These are phyloP conservation scores for Trypanosomatidae sp. DNA, from an alignment of 208 protist genomes.

Conservation along the genomic window DNA sequence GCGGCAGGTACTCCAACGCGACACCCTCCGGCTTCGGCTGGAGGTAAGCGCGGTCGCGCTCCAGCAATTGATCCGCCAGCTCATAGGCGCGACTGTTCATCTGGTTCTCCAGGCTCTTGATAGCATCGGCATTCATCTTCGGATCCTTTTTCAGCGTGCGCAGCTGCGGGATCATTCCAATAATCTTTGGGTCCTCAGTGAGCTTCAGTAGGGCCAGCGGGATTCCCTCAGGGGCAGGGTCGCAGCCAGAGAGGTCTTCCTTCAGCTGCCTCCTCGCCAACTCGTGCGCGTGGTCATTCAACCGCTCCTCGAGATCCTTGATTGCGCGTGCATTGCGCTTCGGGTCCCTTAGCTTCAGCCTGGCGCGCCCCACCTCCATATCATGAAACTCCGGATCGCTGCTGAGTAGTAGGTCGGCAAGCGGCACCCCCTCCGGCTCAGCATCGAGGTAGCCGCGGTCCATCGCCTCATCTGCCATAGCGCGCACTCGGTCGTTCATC, in stretches of 20 bases:
- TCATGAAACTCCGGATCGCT: constrained; percentile 50
- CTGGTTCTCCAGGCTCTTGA: constrained; percentile 49
- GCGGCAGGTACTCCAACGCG: constrained; percentile 54
- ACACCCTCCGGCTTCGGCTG: constrained; percentile 63
- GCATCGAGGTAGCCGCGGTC: constrained; percentile 69
- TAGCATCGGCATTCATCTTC: constrained; percentile 30
- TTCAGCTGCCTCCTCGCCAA: constrained; percentile 61
- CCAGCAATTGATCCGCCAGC: constrained; percentile 59
- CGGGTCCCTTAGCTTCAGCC: constrained; percentile 67
- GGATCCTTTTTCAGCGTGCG: constrained; percentile 64
- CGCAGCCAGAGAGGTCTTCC: constrained; percentile 56
- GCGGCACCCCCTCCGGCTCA: constrained; percentile 63
- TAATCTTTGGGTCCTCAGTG: constrained; percentile 47
- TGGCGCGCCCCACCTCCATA: constrained; percentile 71
- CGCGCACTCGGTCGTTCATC: constrained; percentile 60
- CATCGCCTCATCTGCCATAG: constrained; percentile 43
- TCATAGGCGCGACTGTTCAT: constrained; percentile 85
- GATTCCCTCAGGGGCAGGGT: constrained; percentile 67
- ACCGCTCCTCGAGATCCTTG: constrained; percentile 54
- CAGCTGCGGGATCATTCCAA: constrained; percentile 57
- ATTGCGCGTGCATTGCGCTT: constrained; percentile 44
- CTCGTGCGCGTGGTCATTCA: constrained; percentile 75
- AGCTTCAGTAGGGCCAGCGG: constrained; percentile 61
- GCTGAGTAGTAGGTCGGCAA: constrained; percentile 48
- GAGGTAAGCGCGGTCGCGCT: constrained; percentile 76